Conservation (phyloP, 1,139 yeast species). For the Suhomyces anneliseae region DNA sequence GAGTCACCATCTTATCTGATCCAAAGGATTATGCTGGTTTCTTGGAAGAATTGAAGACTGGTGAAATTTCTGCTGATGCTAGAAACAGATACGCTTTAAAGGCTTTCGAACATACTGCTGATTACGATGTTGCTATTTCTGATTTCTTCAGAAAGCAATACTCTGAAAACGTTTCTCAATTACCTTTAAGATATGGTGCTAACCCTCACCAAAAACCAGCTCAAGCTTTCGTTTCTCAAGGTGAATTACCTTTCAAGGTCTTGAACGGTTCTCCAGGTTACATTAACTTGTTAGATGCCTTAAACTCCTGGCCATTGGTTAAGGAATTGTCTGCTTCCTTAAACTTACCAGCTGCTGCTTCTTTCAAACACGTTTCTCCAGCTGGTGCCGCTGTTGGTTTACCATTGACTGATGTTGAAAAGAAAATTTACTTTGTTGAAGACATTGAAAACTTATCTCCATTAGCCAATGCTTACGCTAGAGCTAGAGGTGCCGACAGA, state of each 20-base stretch:
- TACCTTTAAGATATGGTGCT: slow-evolving; percentile 96
- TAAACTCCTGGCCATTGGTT: slow-evolving; percentile 98
- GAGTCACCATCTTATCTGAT: slow-evolving; percentile 93
- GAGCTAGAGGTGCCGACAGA: slow-evolving; percentile 99
- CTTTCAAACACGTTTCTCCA: slow-evolving; percentile 97
- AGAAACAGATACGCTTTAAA: slow-evolving; percentile 87
- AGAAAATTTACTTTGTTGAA: slow-evolving; percentile 90
- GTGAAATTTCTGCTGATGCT: slow-evolving; percentile 70
- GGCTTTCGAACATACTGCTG: slow-evolving; percentile 98
- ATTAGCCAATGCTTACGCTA: slow-evolving; percentile 95
- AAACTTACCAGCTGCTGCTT: slow-evolving; percentile 97
- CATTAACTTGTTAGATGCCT: slow-evolving; percentile 91
- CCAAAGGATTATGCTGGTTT: slow-evolving; percentile 89
- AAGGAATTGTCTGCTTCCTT: slow-evolving; percentile 93
- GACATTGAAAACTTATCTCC: slow-evolving; percentile 96
- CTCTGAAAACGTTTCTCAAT: slow-evolving; percentile 83
- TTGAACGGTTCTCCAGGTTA: slow-evolving; percentile 95
- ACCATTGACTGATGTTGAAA: slow-evolving; percentile 86
- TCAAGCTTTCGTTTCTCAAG: slow-evolving; percentile 86
- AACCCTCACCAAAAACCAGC: slow-evolving; percentile 99
- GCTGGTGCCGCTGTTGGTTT: slow-evolving; percentile 98
- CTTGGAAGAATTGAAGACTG: slow-evolving; percentile 71
- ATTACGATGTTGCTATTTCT: slow-evolving; percentile 91
- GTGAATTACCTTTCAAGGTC: slow-evolving; percentile 91
- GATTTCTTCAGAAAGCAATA: slow-evolving; percentile 98